phyloP scores from a whole-genome alignment of 306 rosid genomes.

The Astragalus glycyphyllos region DNA sequence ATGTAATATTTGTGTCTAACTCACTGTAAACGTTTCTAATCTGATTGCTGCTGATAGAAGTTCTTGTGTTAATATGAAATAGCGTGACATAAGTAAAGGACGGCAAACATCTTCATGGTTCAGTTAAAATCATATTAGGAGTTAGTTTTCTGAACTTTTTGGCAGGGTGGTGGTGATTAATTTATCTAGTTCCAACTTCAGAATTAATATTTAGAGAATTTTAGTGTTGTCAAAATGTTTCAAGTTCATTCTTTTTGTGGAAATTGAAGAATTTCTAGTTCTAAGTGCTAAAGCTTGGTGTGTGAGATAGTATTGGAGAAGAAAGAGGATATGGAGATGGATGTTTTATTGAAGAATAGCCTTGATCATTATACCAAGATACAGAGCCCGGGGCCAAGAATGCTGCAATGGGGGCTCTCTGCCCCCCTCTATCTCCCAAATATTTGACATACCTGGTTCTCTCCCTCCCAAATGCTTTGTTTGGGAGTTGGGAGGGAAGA shows the following conservation, averaged over 20 bases:
- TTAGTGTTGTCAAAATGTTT: background rate
- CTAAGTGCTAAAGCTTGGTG: slow-evolving; percentile 19
- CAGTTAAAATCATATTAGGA: background rate
- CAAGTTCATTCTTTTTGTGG: background rate
- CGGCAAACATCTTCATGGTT: slow-evolving; percentile 16
- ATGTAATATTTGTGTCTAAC: slow-evolving; percentile 1
- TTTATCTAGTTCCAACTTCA: background rate
- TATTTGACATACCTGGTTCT: background rate
- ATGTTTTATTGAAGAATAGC: background rate
- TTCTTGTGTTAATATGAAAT: slow-evolving; percentile 17
- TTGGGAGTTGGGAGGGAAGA: no score
- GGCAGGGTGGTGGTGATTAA: background rate
- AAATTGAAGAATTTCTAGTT: background rate
- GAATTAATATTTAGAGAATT: slow-evolving; percentile 1
- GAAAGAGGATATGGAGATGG: background rate
- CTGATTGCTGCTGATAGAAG: slow-evolving; percentile 25
- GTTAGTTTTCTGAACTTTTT: background rate
- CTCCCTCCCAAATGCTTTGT: background rate
- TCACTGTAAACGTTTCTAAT: background rate
- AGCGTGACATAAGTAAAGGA: slow-evolving; percentile 1
- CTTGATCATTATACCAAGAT: background rate
- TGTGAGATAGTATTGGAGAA: background rate
- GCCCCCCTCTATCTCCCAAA: background rate
- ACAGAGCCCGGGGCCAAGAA: background rate
- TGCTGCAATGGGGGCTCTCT: slow-evolving; percentile 8